Percentiles rank a stretch among this genome's conserved stretches.
phyloP scores from a whole-genome alignment of 441 rosid species.

The Cnidoscolus chayamansa region DNA sequence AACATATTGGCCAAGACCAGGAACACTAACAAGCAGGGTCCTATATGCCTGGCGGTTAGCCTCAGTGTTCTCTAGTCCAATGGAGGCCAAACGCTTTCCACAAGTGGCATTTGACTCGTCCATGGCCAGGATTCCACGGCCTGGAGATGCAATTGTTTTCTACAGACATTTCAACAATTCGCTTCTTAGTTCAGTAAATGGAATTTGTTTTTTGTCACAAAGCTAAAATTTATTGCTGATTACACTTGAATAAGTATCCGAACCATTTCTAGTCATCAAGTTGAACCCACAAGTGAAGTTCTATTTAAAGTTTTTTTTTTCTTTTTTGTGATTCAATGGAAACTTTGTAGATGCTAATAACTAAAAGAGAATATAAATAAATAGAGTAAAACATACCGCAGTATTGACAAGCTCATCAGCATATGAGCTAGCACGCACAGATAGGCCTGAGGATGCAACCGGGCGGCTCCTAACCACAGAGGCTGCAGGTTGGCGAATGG shows the following conservation, averaged over 20 bases:
- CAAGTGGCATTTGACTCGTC: slow-evolving; percentile 92
- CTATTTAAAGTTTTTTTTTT: too few relatives aligned
- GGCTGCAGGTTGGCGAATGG: slow-evolving; percentile 48
- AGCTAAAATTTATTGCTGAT: too few relatives aligned
- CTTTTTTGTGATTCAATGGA: too few relatives aligned
- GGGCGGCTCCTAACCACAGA: slow-evolving; percentile 39
- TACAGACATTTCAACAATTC: slow-evolving; percentile 17
- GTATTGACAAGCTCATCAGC: slow-evolving; percentile 86
- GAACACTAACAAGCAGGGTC: slow-evolving; percentile 63
- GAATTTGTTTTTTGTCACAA: too few relatives aligned
- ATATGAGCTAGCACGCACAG: slow-evolving; percentile 62
- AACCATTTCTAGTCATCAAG: too few relatives aligned
- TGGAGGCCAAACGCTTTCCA: slow-evolving; percentile 72
- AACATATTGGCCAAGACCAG: slow-evolving; percentile 72
- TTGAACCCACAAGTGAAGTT: too few relatives aligned
- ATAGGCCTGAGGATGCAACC: slow-evolving; percentile 35
- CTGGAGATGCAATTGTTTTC: slow-evolving; percentile 83
- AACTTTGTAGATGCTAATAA: too few relatives aligned
- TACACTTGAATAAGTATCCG: too few relatives aligned
- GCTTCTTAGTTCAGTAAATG: not conserved
- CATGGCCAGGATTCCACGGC: slow-evolving; percentile 90
- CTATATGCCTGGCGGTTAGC: slow-evolving; percentile 90
- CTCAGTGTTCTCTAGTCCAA: slow-evolving; percentile 81
- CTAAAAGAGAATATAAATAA: not conserved
- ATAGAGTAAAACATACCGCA: slow-evolving; percentile 40